Evolutionary conservation across 805 yeast genomes (phyloP).

Genomic region (Yamadazyma philogaea): DNA sequence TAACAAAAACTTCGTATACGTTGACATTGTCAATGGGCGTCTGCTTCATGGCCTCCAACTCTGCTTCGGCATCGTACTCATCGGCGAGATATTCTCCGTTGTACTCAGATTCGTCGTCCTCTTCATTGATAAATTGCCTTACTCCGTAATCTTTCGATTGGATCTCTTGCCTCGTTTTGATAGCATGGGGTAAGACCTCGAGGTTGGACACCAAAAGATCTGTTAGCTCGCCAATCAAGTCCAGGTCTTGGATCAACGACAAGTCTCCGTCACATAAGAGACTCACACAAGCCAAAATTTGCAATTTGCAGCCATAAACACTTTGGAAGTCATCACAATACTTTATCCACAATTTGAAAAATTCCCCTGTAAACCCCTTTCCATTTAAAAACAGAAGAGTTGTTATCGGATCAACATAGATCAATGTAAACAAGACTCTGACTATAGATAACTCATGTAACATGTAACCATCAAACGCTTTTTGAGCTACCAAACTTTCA

Average conservation of each 20-base stretch:
- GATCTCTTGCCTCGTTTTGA: slow-evolving; percentile 45
- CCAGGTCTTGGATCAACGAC: slow-evolving; percentile 27
- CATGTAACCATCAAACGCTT: slow-evolving; percentile 45
- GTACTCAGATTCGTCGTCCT: slow-evolving; percentile 29
- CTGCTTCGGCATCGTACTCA: slow-evolving; percentile 58
- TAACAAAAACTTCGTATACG: slow-evolving; percentile 63
- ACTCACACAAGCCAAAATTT: slow-evolving; percentile 45
- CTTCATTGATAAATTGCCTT: slow-evolving; percentile 25
- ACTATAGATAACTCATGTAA: slow-evolving; percentile 41
- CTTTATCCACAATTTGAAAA: slow-evolving; percentile 48
- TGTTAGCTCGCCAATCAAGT: slow-evolving; percentile 35
- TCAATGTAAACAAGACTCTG: slow-evolving; percentile 40
- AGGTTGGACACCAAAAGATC: slow-evolving; percentile 40
- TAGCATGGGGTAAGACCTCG: slow-evolving; percentile 47
- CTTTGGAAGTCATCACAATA: slow-evolving; percentile 47
- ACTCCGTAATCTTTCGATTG: slow-evolving; percentile 36
- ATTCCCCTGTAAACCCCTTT: slow-evolving; percentile 34
- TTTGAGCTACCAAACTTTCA: slow-evolving; percentile 29
- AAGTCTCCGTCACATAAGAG: slow-evolving; percentile 32
- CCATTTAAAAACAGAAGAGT: slow-evolving; percentile 37
- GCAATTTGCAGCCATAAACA: slow-evolving; percentile 54
- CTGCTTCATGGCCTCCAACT: slow-evolving; percentile 77
- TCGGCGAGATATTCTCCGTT: slow-evolving; percentile 30
- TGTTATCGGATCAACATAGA: slow-evolving; percentile 36
- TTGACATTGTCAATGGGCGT: slow-evolving; percentile 78